Conservation (phyloP, 257 asterid genomes). For the Ilex aquifolium region DNA sequence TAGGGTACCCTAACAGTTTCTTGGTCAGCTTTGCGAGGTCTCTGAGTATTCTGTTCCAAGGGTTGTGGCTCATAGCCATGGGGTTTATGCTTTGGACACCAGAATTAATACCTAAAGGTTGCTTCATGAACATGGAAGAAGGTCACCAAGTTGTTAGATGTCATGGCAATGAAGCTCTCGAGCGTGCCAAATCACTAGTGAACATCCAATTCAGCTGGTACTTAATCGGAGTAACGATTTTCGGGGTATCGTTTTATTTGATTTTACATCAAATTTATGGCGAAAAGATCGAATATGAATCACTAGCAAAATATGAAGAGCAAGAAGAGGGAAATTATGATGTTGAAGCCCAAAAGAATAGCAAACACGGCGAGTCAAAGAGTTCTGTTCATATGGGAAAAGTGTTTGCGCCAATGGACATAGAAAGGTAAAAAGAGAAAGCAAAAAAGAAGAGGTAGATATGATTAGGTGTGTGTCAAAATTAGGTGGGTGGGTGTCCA, state of each 20-base stretch:
- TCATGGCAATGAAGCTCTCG: constrained; percentile 36
- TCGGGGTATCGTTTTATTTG: constrained; percentile 34
- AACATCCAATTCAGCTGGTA: constrained; percentile 61
- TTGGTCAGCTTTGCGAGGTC: constrained; percentile 49
- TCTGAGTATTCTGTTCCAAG: constrained; percentile 49
- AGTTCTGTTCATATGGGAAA: constrained; percentile 41
- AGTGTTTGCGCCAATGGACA: not conserved
- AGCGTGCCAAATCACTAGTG: constrained; percentile 67
- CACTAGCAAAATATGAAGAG: constrained; percentile 29
- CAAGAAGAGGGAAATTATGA: constrained; percentile 26
- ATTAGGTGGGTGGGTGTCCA: not conserved
- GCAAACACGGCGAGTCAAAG: constrained; percentile 4
- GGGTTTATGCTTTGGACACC: constrained; percentile 85
- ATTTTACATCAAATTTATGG: constrained; percentile 23
- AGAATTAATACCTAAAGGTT: constrained; percentile 39
- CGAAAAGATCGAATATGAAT: constrained; percentile 38
- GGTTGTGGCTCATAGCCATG: constrained; percentile 64
- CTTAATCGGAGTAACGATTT: constrained; percentile 32
- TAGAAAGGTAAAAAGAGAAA: not conserved
- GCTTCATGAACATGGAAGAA: constrained; percentile 32
- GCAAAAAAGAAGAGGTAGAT: too few species aligned
- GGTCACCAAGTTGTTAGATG: constrained; percentile 54
- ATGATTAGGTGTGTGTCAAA: too few species aligned
- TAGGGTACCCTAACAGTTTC: constrained; percentile 45
- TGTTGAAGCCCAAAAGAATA: constrained; percentile 50